A percentile compares a stretch with the other conserved stretches of the same genome.
Evolutionary conservation across 2,329 filamentous ascomycete genomes (phyloP).

Genomic region (Cryoendolithus antarcticus): DNA sequence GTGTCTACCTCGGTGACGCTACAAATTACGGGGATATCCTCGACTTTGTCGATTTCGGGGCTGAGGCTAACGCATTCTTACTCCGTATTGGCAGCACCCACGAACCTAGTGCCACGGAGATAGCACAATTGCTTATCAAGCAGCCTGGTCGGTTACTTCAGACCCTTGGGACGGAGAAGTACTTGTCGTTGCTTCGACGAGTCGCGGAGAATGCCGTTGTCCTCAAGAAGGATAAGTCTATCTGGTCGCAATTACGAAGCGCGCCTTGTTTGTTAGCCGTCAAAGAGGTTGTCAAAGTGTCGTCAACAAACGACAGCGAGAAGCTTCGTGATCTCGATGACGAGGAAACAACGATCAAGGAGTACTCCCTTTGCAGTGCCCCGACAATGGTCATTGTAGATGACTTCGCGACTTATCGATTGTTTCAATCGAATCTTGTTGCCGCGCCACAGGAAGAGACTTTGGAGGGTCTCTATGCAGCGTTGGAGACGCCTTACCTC

Average conservation of each 20-base stretch:
- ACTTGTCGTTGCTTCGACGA: constrained; percentile 68
- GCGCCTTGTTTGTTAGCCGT: constrained; percentile 74
- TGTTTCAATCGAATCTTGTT: constrained; percentile 75
- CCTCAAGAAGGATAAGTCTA: constrained; percentile 64
- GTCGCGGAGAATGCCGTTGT: constrained; percentile 59
- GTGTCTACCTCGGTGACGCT: constrained; percentile 66
- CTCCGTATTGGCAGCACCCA: constrained; percentile 80
- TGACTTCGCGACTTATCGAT: constrained; percentile 76
- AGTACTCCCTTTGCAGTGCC: constrained; percentile 66
- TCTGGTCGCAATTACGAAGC: constrained; percentile 64
- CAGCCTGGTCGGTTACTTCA: constrained; percentile 75
- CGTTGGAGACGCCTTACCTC: constrained; percentile 65
- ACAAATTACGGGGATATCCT: constrained; percentile 79
- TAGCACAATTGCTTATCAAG: constrained; percentile 66
- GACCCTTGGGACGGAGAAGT: constrained; percentile 74
- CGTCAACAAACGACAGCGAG: constrained; percentile 34
- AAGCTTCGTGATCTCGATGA: constrained; percentile 29
- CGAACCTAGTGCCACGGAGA: constrained; percentile 76
- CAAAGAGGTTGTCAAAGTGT: constrained; percentile 53
- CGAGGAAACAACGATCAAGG: constrained; percentile 46
- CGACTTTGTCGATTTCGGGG: constrained; percentile 90
- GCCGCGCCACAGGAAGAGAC: constrained; percentile 82
- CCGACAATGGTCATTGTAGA: constrained; percentile 66
- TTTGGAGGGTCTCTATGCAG: constrained; percentile 72
- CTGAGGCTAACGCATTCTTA: constrained; percentile 76